A percentile compares a stretch with the other conserved stretches of the same genome.
phyloP scores from a whole-genome alignment of 305 asterid species.

The Solanum hybrid region DNA sequence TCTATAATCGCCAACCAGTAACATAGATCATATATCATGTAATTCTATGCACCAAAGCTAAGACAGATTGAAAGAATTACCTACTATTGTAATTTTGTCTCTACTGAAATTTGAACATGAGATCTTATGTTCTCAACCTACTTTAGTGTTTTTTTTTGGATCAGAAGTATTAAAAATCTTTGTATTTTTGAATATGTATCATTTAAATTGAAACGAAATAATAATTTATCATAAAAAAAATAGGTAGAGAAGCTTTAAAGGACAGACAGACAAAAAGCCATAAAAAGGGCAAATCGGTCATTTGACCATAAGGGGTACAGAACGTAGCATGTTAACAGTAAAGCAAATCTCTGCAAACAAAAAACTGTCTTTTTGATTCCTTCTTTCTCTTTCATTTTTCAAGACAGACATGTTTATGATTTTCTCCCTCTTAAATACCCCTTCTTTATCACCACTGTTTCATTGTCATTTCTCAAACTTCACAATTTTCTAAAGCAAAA shows the following conservation, averaged over 20 bases:
- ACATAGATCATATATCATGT: neutral
- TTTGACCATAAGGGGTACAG: conserved; percentile 1
- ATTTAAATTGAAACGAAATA: too few relatives aligned
- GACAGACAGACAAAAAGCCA: neutral
- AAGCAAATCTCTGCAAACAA: conserved; percentile 38
- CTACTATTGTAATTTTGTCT: too few relatives aligned
- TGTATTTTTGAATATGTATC: neutral
- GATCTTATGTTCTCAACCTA: too few relatives aligned
- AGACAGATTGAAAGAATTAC: too few relatives aligned
- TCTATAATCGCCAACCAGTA: too few relatives aligned
- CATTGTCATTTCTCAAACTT: neutral
- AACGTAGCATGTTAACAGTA: conserved; percentile 20
- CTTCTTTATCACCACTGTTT: neutral
- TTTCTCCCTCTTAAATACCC: neutral
- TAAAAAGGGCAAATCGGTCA: conserved; percentile 22
- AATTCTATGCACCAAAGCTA: neutral
- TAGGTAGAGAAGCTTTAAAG: neutral
- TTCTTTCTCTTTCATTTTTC: conserved; percentile 22
- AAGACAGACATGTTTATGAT: conserved; percentile 32
- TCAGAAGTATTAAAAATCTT: too few relatives aligned
- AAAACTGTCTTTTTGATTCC: conserved; percentile 22
- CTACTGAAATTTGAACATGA: neutral
- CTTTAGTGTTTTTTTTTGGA: too few relatives aligned
- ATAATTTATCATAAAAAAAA: neutral
- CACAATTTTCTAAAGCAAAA: neutral